A percentile compares a stretch with the other conserved stretches of the same genome.
Conservation (phyloP, 1,139 yeast genomes). For the Debaryomyces sp. region DNA sequence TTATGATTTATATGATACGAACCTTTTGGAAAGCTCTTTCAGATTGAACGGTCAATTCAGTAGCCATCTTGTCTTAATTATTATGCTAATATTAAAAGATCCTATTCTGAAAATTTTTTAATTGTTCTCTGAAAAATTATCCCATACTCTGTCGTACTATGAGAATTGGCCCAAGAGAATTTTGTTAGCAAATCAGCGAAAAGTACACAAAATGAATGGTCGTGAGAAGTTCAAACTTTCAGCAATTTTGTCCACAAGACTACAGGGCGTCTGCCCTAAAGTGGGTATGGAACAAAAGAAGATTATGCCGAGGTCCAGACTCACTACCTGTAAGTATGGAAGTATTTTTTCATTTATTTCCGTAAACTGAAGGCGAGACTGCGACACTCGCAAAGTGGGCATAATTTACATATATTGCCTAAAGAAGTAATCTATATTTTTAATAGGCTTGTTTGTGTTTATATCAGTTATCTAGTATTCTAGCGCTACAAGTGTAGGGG, state of each 20-base stretch:
- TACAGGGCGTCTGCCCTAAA: background rate
- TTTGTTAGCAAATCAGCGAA: conserved; percentile 5
- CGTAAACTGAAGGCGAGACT: background rate
- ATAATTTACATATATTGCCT: background rate
- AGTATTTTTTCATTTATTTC: background rate
- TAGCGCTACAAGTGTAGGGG: background rate
- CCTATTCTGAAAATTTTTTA: conserved; percentile 16
- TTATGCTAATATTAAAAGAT: conserved; percentile 17
- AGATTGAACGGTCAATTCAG: conserved; percentile 99
- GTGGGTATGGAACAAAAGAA: background rate
- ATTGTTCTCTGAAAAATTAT: conserved; percentile 10
- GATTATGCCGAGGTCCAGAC: background rate
- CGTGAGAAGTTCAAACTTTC: background rate
- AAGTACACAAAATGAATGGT: conserved; percentile 10
- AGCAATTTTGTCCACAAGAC: background rate
- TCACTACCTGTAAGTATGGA: too few relatives aligned
- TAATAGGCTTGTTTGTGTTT: background rate
- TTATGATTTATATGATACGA: conserved; percentile 39
- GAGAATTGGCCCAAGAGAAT: background rate
- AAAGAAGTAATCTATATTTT: background rate
- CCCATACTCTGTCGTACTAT: conserved; percentile 7
- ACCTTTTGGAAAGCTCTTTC: conserved; percentile 99
- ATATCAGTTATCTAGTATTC: background rate
- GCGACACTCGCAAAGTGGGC: background rate
- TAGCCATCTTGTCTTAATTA: conserved; percentile 71